Conservation (phyloP, 495 filamentous ascomycete species). For the Jackrogersella minutella region DNA sequence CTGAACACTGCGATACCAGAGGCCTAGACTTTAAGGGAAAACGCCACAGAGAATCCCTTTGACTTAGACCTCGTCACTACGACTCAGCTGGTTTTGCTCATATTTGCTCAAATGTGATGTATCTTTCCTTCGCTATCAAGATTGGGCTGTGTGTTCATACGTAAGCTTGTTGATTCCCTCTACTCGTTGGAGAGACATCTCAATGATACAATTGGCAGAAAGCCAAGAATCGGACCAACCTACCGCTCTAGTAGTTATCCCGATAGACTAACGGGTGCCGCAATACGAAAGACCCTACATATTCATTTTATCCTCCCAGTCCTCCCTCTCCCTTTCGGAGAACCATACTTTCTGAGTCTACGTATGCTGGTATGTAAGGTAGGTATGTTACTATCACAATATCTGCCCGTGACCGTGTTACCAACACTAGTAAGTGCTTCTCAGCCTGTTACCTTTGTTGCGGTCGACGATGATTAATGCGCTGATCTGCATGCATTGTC, state of each 20-base stretch:
- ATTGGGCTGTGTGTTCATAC: background rate
- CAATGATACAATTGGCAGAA: constrained; percentile 14
- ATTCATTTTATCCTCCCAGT: background rate
- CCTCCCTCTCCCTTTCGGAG: constrained; percentile 4
- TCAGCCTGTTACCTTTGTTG: constrained; percentile 10
- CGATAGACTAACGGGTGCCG: constrained; percentile 21
- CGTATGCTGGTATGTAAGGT: background rate
- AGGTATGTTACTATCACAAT: constrained; percentile 10
- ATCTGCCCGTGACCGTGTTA: constrained; percentile 8
- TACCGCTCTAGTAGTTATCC: constrained; percentile 23
- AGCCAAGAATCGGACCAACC: constrained; percentile 27
- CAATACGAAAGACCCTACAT: constrained; percentile 29
- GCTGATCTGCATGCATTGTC: constrained; percentile 17
- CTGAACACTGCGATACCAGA: background rate
- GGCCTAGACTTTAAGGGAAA: constrained; percentile 15
- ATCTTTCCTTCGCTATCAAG: background rate
- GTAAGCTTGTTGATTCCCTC: constrained; percentile 4
- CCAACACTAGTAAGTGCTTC: constrained; percentile 29
- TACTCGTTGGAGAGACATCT: background rate
- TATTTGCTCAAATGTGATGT: background rate
- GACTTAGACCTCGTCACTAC: background rate
- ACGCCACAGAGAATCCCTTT: background rate
- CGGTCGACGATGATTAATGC: too few species aligned
- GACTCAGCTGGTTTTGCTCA: too few species aligned
- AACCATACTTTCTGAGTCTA: background rate